These are phyloP conservation scores for Tephrocybe sp. DNA, from an alignment of 768 basidiomycete species.

Conservation along the genomic window DNA sequence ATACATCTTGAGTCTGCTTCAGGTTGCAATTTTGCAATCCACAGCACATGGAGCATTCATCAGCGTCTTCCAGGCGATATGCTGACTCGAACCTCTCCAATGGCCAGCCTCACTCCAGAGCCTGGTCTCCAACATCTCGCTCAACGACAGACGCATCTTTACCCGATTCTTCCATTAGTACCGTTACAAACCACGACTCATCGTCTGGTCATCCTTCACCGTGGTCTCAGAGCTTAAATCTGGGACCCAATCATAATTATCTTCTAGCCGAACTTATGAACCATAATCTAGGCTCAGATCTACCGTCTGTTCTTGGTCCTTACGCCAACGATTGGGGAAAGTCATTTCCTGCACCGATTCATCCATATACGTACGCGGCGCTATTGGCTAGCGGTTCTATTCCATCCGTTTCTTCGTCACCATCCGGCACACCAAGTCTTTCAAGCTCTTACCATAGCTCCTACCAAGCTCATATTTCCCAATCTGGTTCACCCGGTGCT, in stretches of 20 bases:
- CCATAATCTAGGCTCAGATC: constrained; percentile 13
- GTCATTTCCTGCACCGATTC: constrained; percentile 60
- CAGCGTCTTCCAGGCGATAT: constrained; percentile 27
- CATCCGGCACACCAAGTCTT: constrained; percentile 34
- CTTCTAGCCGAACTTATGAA: constrained; percentile 15
- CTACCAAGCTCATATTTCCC: constrained; percentile 19
- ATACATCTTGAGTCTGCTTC: constrained; percentile 3
- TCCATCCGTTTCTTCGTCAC: constrained; percentile 30
- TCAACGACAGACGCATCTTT: constrained; percentile 36
- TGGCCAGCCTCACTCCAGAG: constrained; percentile 13
- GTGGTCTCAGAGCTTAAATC: constrained; percentile 33
- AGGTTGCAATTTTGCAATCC: background rate
- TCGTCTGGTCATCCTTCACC: constrained; percentile 32
- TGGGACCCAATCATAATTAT: constrained; percentile 16
- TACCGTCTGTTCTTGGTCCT: constrained; percentile 17
- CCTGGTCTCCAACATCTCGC: constrained; percentile 26
- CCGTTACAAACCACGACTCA: constrained; percentile 26
- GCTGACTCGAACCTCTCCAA: constrained; percentile 29
- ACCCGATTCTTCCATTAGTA: constrained; percentile 24
- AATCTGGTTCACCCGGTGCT: constrained; percentile 22
- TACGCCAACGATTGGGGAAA: constrained; percentile 48
- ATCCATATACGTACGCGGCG: constrained; percentile 57
- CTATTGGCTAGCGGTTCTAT: constrained; percentile 61
- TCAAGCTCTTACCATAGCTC: constrained; percentile 32
- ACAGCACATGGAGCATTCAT: constrained; percentile 21